Evolutionary conservation across 2,329 filamentous ascomycete genomes (phyloP), one percentile per base, ranked within the genome.

Genomic region (Ascochyta lentis): DNA sequence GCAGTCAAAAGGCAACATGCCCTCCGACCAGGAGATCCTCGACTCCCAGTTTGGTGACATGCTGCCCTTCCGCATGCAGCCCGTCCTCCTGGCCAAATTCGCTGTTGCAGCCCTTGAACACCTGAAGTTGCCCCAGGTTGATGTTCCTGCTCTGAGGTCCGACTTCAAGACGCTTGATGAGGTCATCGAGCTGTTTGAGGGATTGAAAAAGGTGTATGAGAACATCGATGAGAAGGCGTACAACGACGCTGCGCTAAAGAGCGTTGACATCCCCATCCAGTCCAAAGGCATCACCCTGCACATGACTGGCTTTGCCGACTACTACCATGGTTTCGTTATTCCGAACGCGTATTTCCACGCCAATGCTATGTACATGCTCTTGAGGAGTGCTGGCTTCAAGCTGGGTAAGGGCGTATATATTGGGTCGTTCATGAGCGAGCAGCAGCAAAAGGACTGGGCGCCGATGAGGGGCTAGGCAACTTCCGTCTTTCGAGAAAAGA

Each of bases 331-430:
- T 27, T 68, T 67, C 29, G 56, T 49, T 6, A 33, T 68, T 4
- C 65, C 65, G 13, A 68, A 68, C 55, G 43, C 57, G 37, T 68
- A 63, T 37, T 68, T 68, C 49, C 64, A 68, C 42, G 55, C 67
- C 27, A 68, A 66, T 41, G 49, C 62, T 13, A 64, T 68, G 54
- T 68, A 68, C 42, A 66, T 65, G 65, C 34, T 65, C 16, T 22
- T 68, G 26, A 61, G 65, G 35, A 59, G 43, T 16, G 60, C 54
- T 13, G 65, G 65, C 1, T 67, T 66, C 45, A 49, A 39, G 19
- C 45, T 68, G 12, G 64, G 65, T 4, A 68, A 68, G 49, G 7
- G 31, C 3, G 19, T 39, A 2, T 68, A 66, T 34, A 33, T 68
- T 19, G 56, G 49, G 1, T 3, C 44, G 3, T 68, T 61, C 48